Evolutionary conservation across 441 rosid species (phyloP).

Genomic region (Jatropha multifida): DNA sequence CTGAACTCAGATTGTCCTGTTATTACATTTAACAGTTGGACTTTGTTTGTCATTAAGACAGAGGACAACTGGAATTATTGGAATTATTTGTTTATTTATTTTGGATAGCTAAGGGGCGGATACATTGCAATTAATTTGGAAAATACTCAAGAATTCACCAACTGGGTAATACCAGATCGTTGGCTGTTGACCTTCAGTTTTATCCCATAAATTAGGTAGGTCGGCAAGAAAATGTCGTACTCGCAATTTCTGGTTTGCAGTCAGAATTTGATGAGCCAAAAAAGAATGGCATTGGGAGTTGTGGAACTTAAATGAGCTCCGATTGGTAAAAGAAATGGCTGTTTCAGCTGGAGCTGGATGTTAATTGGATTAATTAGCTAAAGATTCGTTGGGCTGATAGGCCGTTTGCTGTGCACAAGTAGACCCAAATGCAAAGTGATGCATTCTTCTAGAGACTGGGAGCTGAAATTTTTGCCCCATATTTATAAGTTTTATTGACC

Average conservation of each 20-base stretch:
- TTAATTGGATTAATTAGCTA: neutral
- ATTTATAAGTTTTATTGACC: neutral
- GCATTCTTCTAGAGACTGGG: neutral
- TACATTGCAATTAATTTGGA: neutral
- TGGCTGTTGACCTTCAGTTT: constrained; percentile 27
- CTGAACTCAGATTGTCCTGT: neutral
- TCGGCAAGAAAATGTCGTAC: constrained; percentile 13
- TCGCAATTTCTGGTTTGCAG: neutral
- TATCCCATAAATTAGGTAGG: constrained; percentile 23
- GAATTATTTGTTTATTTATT: neutral
- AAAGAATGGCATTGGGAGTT: neutral
- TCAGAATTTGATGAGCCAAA: constrained; percentile 1
- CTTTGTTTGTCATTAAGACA: neutral
- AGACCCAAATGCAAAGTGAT: neutral
- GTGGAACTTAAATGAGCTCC: neutral
- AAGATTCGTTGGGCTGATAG: neutral
- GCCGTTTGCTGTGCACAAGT: constrained; percentile 4
- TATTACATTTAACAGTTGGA: neutral
- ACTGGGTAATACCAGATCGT: constrained; percentile 7
- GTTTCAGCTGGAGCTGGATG: neutral
- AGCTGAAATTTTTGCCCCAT: neutral
- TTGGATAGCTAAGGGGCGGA: neutral
- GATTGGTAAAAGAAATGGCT: neutral
- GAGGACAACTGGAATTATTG: neutral
- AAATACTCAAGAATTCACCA: constrained; percentile 6